Conservation (phyloP, 208 protist genomes). For the Leishmania arabica region DNA sequence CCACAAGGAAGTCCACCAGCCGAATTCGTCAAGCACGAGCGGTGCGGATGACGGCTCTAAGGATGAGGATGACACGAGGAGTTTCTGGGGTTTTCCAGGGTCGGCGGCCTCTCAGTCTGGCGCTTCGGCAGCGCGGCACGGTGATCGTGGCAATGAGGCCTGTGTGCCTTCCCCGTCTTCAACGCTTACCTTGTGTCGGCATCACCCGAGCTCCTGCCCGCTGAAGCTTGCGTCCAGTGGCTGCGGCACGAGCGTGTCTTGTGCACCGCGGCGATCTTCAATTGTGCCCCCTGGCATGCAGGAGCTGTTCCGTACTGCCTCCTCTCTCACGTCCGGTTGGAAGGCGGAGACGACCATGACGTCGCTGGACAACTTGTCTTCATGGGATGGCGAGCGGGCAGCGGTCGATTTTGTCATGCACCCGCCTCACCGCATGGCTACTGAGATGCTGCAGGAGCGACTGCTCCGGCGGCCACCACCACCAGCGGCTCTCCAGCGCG, state of each 20-base stretch:
- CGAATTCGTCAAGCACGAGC: slow-evolving; percentile 9
- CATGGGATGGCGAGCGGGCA: slow-evolving; percentile 19
- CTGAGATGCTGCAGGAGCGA: slow-evolving; percentile 22
- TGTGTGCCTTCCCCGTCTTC: not conserved
- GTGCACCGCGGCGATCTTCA: not conserved
- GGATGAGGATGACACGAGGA: not conserved
- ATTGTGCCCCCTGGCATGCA: not conserved
- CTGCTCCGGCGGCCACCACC: slow-evolving; percentile 18
- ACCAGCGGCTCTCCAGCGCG: no score
- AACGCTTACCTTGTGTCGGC: slow-evolving; percentile 7
- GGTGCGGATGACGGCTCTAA: not conserved
- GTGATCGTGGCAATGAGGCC: not conserved
- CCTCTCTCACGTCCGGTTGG: not conserved
- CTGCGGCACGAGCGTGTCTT: not conserved
- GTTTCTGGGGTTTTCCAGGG: not conserved
- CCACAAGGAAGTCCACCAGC: slow-evolving; percentile 9
- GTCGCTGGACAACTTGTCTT: slow-evolving; percentile 20
- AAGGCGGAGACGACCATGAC: not conserved
- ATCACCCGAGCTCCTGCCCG: not conserved
- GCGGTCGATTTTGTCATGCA: slow-evolving; percentile 24
- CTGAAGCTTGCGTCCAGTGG: not conserved
- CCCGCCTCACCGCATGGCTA: slow-evolving; percentile 11
- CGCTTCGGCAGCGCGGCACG: not conserved
- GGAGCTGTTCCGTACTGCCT: not conserved
- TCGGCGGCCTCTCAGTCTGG: not conserved